Evolutionary conservation across 805 yeast species (phyloP), one percentile per base, ranked within the genome.

Genomic region (Starmerella etchellsii): DNA sequence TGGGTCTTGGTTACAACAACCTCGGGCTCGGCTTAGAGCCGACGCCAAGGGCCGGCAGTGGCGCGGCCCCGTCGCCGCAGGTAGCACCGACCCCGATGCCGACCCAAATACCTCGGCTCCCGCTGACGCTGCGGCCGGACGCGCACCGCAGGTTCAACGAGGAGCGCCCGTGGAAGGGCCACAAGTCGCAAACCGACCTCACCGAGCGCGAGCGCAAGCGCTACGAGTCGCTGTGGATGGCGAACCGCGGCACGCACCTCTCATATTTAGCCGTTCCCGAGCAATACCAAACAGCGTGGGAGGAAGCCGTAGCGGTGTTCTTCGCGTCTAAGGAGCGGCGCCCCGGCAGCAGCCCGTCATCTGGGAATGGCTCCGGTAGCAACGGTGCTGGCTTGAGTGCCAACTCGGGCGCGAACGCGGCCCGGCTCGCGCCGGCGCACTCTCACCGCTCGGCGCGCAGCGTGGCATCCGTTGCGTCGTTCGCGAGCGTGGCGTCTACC

Each of bases 151-250:
- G 59, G 22, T 85, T 87, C 59, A 79, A 87, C 55, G 94, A 80
- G 53, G 82, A 81, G 44, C 84, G 85, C 59, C 97, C 97, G 0
- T 85, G 96, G 95, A 85, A 87, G 53, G 76, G 78, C 53, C 96
- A 84, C 59, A 66, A 65, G 24, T 81, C 74, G 44, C 65, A 76
- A 5, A 53, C 47, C 56, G 65, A 48, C 57, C 64, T 69, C 27
- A 58, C 65, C 2, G 67, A 61, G n/a, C 47, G 51, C 14, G 97
- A 91, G 57, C 69, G 82, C 44, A 85, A 85, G 56, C 62, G 97
- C 29, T 91, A 88, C 59, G 96, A 87, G 59, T 93, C 94, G 21
- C 71, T 91, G 14, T 91, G 95, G 95, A 94, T 80, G 0, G 76
- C 94, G 26, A 91, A 91, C 56, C 74, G 73, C 47, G 94, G 91